Base-by-base conservation (phyloP, 352 stramenopile genomes). In the Phytophthora uliginosa region DNA sequence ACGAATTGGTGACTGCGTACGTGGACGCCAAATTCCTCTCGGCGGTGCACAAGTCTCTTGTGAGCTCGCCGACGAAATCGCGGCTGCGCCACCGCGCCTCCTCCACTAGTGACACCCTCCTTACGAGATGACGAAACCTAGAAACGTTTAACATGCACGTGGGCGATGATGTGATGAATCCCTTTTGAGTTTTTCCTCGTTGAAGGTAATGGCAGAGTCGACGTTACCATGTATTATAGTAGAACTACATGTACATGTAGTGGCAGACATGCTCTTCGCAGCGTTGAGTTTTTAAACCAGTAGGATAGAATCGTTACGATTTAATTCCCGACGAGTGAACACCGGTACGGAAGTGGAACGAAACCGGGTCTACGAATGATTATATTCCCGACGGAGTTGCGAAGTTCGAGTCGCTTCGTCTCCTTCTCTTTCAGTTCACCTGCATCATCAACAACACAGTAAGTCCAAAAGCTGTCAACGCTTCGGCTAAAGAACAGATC, bases 401-500 rank as follows among this genome's bases (percentile, higher is more conserved):
- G 84, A 17, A 93, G 73, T 61, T 89, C 72, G 8, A 90, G 69
- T 2, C 86, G 85, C 55, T 81, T 68, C 48, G 81, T 77, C 62
- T 93, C 83, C 61, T 92, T 93, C 2, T 81, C 67, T 63, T 93
- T 79, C 18, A 94, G 81, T 55, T 94, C 85, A 40, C 78, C 88
- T 95, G 57, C 28, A 71, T 22, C 24, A 55, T 22, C n/a, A 48
- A 20, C 5, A 2, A 15, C 59, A 7, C 15, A n/a, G 59, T 69
- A 17, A 72, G 34, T 18, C 48, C 12, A 50, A 50, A 12, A 9
- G 17, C 42, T 22, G 4, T n/a, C 42, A 24, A 0, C 22, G 22
- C 2, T 18, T 34, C 10, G 15, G 18, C 12, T 26, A 8, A 59
- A 33, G 24, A 38, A 18, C 22, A 59, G 45, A 9, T 40, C 59